These are phyloP conservation scores for Zizania latifolia DNA, from an alignment of 176 grass and related monocot species.

Conservation along the genomic window DNA sequence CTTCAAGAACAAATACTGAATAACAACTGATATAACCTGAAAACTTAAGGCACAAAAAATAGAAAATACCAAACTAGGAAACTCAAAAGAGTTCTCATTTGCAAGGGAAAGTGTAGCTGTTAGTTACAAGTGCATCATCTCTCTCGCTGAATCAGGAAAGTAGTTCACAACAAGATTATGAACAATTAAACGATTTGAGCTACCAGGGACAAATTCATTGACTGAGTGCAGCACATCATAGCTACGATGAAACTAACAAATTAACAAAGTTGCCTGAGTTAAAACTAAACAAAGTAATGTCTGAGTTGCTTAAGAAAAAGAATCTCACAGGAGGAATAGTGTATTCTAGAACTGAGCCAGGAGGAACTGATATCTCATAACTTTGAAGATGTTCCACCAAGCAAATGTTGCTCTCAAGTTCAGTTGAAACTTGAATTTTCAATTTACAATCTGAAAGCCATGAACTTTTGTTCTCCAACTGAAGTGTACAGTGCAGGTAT, in stretches of 20 bases:
- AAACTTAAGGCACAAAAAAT: background rate
- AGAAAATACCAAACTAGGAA: background rate
- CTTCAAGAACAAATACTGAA: background rate
- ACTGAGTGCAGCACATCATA: background rate
- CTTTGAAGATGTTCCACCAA: constrained; percentile 86
- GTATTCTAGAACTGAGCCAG: constrained; percentile 54
- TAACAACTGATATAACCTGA: background rate
- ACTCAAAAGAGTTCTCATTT: background rate
- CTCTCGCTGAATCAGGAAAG: background rate
- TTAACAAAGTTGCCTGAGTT: background rate
- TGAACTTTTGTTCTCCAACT: constrained; percentile 88
- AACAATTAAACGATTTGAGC: background rate
- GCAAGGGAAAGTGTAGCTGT: background rate
- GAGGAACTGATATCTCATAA: constrained; percentile 49
- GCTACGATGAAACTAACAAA: background rate
- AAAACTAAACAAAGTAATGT: background rate
- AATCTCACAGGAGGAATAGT: constrained; percentile 82
- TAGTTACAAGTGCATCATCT: background rate
- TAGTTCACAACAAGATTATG: background rate
- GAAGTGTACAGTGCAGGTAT: constrained; percentile 85
- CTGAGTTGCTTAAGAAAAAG: background rate
- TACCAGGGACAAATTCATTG: background rate
- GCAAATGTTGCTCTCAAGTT: constrained; percentile 69
- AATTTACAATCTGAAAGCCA: constrained; percentile 65
- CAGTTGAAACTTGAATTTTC: constrained; percentile 66